These are phyloP conservation scores for Talaromyces sp. DNA, from an alignment of 2,329 filamentous ascomycete genomes.

Conservation along the genomic window DNA sequence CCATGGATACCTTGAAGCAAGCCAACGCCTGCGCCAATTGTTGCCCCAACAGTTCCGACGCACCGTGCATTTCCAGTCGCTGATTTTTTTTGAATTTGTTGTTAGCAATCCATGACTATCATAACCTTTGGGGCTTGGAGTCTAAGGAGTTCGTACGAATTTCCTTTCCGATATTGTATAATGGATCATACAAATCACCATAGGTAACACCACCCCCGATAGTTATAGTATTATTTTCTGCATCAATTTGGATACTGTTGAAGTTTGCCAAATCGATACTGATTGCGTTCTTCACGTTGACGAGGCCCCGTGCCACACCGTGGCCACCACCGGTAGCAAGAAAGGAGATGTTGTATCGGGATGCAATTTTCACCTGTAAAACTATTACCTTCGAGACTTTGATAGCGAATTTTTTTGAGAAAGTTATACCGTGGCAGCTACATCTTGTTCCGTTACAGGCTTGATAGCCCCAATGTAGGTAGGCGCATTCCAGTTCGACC, in stretches of 20 bases:
- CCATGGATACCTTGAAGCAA: slow-evolving; percentile 10
- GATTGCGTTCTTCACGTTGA: slow-evolving; percentile 19
- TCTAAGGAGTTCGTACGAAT: slow-evolving; percentile 18
- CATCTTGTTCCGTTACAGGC: slow-evolving; percentile 3
- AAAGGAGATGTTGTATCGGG: slow-evolving; percentile 5
- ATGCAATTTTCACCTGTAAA: slow-evolving; percentile 6
- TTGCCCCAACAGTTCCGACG: slow-evolving; percentile 7
- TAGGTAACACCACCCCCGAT: slow-evolving; percentile 23
- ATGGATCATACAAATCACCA: slow-evolving; percentile 19
- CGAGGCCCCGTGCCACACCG: neutral
- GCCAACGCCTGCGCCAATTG: slow-evolving; percentile 11
- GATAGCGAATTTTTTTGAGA: neutral
- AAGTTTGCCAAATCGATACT: slow-evolving; percentile 27
- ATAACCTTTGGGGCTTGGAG: neutral
- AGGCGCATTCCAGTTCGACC: slow-evolving; percentile 4
- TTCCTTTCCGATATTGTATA: slow-evolving; percentile 24
- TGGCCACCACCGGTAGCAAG: slow-evolving; percentile 10
- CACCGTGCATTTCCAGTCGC: slow-evolving; percentile 7
- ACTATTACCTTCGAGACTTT: no score
- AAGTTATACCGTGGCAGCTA: slow-evolving; percentile 3
- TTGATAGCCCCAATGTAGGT: slow-evolving; percentile 8
- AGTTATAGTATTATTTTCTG: slow-evolving; percentile 17
- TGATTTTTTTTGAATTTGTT: neutral
- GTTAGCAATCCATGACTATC: neutral
- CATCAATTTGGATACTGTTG: slow-evolving; percentile 18